Evolutionary conservation across 305 asterid species (phyloP).

Genomic region (Fraxinus sp.): DNA sequence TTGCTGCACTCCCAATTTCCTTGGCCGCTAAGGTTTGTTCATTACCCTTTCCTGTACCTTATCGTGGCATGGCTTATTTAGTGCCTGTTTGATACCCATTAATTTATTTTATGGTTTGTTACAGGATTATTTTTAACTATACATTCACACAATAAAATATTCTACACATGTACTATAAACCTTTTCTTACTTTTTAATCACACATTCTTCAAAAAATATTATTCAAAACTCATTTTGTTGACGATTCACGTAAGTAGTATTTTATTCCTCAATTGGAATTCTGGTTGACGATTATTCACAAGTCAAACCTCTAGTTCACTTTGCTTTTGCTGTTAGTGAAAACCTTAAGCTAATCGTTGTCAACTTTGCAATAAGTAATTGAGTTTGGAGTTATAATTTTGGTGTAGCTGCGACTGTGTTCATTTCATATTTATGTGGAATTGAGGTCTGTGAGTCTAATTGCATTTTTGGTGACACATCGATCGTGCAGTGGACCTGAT

Average conservation of each 20-base stretch:
- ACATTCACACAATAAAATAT: too few species aligned
- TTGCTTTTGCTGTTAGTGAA: not conserved
- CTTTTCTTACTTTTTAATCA: too few species aligned
- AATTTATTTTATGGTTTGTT: too few species aligned
- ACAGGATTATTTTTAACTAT: too few species aligned
- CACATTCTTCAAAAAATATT: too few species aligned
- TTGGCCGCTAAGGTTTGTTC: not conserved
- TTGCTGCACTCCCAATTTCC: not conserved
- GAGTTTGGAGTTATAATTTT: not conserved
- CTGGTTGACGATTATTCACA: not conserved
- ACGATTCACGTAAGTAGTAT: not conserved
- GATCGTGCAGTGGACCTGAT: conserved; percentile 44
- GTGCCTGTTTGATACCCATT: not conserved
- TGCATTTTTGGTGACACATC: not conserved
- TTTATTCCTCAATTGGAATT: not conserved
- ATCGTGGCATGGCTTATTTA: not conserved
- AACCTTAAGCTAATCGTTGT: not conserved
- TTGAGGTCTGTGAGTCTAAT: not conserved
- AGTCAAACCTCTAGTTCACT: not conserved
- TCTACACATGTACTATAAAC: too few species aligned
- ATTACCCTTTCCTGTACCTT: not conserved
- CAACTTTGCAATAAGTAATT: not conserved
- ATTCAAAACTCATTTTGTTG: not conserved
- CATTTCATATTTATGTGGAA: not conserved
- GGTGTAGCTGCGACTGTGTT: not conserved